Percentiles rank a stretch among this genome's conserved stretches.
These are phyloP conservation scores for Lentithecium fluviatile DNA, from an alignment of 495 filamentous ascomycete genomes.

Conservation along the genomic window DNA sequence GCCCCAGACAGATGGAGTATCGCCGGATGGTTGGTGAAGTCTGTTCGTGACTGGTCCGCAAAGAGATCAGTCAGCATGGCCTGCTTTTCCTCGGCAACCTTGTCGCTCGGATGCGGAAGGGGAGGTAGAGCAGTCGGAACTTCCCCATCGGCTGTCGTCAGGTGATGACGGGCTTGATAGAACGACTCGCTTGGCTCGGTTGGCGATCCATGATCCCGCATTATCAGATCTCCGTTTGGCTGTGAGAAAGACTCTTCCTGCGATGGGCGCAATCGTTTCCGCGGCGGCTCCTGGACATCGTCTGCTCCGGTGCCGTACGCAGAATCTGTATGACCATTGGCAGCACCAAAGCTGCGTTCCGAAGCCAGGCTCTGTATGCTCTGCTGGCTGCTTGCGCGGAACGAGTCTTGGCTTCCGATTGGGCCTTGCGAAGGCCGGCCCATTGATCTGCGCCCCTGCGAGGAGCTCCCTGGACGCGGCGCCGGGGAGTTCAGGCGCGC, in stretches of 20 bases:
- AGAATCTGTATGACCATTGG: constrained; percentile 54
- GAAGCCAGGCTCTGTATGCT: constrained; percentile 64
- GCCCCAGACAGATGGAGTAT: constrained; percentile 69
- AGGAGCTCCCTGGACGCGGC: constrained; percentile 54
- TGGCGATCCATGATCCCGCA: constrained; percentile 64
- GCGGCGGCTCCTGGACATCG: constrained; percentile 66
- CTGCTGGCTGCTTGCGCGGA: constrained; percentile 61
- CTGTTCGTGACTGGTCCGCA: constrained; percentile 63
- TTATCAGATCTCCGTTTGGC: constrained; percentile 43
- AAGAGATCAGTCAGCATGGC: constrained; percentile 85
- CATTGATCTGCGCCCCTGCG: constrained; percentile 48
- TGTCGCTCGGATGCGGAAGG: constrained; percentile 63
- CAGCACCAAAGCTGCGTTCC: constrained; percentile 58
- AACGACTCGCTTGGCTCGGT: constrained; percentile 89
- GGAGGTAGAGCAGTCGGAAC: constrained; percentile 62
- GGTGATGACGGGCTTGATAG: constrained; percentile 57
- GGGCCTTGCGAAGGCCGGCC: constrained; percentile 63
- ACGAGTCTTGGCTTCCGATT: constrained; percentile 63
- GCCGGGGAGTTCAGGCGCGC: constrained; percentile 86
- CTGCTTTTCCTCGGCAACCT: constrained; percentile 69
- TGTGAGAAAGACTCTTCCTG: constrained; percentile 46
- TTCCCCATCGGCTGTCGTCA: constrained; percentile 53
- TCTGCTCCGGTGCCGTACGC: constrained; percentile 49
- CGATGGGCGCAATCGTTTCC: constrained; percentile 70
- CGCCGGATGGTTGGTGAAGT: constrained; percentile 64